Evolutionary conservation across 768 basidiomycete genomes (phyloP), one percentile per base, ranked within the genome.

Genomic region (Cystoderma amianthinum): DNA sequence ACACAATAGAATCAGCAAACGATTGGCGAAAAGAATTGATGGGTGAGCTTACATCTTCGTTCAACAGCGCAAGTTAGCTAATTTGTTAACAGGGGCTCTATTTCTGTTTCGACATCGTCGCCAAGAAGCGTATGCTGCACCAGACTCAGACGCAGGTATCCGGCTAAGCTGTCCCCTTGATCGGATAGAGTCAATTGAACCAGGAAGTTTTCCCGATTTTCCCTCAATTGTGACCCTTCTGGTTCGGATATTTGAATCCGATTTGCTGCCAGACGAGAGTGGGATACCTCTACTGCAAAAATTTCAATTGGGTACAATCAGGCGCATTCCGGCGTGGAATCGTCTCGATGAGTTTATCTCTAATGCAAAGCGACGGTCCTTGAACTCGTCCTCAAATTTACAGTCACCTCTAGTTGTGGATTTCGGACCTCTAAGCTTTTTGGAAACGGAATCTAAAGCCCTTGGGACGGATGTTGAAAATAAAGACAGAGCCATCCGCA

Each of bases 1-100:
- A 80, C 48, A 83, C 79, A 0, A 63, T 69, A 44, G 80, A 77
- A 50, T 66, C 75, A 10, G 65, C 73, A 7, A 48, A 58, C 21
- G 69, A 68, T 12, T 79, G 76, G 75, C 58, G 67, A 28, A 58
- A 63, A 38, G 76, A 78, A 47, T 20, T 80, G 3, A 54, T 54
- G 32, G 72, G 74, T 65, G 39, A 17, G 56, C 44, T n/a, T 2
- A 42, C 38, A 12, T 20, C 12, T 20, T 9, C 22, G 17, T 23
- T 41, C 1, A 7, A 19, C 18, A 35, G 34, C 13, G 36, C 35
- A 18, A 21, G 21, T 38, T n/a, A n/a, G n/a, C n/a, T n/a, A n/a
- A n/a, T n/a, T n/a, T n/a, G n/a, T n/a, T n/a, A n/a, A n/a, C 30
- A 74, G 74, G 65, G 30, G 67, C 71, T 10, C 28, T 75, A 7